These are phyloP conservation scores for Litchi chinensis DNA, from an alignment of 345 rosid genomes.

Conservation along the genomic window DNA sequence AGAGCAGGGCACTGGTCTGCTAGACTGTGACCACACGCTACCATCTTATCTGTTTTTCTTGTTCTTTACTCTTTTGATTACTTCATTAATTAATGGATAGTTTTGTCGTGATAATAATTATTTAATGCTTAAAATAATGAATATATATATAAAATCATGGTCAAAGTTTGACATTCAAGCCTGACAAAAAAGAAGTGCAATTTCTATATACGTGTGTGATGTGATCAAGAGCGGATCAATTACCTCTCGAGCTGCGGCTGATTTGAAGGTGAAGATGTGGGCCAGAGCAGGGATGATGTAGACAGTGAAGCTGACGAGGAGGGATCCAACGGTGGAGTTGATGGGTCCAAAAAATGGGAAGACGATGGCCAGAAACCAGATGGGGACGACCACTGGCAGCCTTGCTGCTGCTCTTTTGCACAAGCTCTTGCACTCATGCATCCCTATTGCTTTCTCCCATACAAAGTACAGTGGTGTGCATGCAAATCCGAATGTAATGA, in stretches of 20 bases:
- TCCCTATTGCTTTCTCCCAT: conserved; percentile 98
- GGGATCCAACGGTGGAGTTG: conserved; percentile 94
- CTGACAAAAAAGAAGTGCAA: too few species aligned
- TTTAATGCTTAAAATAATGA: too few species aligned
- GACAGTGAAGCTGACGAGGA: conserved; percentile 98
- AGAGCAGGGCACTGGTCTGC: conserved; percentile 41
- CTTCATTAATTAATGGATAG: not conserved
- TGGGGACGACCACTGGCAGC: conserved; percentile 91
- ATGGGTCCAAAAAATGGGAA: conserved; percentile 99
- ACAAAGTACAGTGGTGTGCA: conserved; percentile 96
- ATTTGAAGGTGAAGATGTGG: conserved; percentile 82
- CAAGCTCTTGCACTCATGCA: conserved; percentile 93
- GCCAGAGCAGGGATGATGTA: conserved; percentile 98
- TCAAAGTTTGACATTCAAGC: conserved; percentile 14
- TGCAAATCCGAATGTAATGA: conserved; percentile 95
- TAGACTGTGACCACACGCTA: conserved; percentile 42
- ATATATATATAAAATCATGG: not conserved
- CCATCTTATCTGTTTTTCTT: conserved; percentile 9
- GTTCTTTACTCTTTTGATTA: conserved; percentile 6
- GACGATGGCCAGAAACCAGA: conserved; percentile 92
- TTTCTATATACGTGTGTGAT: not conserved
- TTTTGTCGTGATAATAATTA: too few species aligned
- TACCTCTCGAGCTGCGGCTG: conserved; percentile 91
- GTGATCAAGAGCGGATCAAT: too few species aligned
- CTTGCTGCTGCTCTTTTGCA: conserved; percentile 95